A percentile compares a stretch with the other conserved stretches of the same genome.
phyloP scores from a whole-genome alignment of 2,329 filamentous ascomycete genomes.

The Leptodontidium sp. region DNA sequence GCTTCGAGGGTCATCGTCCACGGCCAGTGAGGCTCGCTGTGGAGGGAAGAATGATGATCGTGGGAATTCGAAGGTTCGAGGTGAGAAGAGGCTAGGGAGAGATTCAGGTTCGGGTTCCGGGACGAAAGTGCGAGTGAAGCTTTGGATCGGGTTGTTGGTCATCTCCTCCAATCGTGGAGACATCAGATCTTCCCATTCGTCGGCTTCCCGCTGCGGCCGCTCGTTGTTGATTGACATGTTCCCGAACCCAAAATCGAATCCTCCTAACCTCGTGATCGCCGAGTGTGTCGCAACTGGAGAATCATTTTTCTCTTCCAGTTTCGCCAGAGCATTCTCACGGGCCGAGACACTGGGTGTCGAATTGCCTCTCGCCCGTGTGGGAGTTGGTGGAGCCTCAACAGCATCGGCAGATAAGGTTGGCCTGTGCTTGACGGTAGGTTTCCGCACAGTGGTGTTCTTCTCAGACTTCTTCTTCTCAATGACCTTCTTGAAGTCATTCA shows the following conservation, averaged over 20 bases:
- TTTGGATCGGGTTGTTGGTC: slow-evolving; percentile 44
- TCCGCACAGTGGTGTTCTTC: slow-evolving; percentile 50
- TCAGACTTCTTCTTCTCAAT: slow-evolving; percentile 59
- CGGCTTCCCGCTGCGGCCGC: slow-evolving; percentile 25
- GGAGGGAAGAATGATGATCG: slow-evolving; percentile 68
- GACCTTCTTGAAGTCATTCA: slow-evolving; percentile 81
- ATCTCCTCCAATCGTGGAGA: slow-evolving; percentile 46
- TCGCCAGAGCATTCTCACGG: slow-evolving; percentile 34
- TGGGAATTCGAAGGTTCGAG: slow-evolving; percentile 76
- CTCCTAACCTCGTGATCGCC: slow-evolving; percentile 35
- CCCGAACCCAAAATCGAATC: slow-evolving; percentile 45
- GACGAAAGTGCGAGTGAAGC: slow-evolving; percentile 37
- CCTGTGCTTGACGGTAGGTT: slow-evolving; percentile 67
- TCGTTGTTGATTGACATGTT: slow-evolving; percentile 31
- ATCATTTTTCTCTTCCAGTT: slow-evolving; percentile 27
- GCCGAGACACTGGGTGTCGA: slow-evolving; percentile 56
- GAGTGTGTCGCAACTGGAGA: slow-evolving; percentile 30
- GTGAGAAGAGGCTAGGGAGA: slow-evolving; percentile 62
- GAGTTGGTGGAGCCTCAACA: slow-evolving; percentile 53
- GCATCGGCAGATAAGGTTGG: slow-evolving; percentile 67
- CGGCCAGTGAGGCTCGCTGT: slow-evolving; percentile 41
- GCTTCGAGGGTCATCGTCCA: slow-evolving; percentile 71
- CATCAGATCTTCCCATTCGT: slow-evolving; percentile 44
- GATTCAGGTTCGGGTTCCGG: slow-evolving; percentile 36
- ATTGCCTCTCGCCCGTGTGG: slow-evolving; percentile 58